These are phyloP conservation scores for Xylaria telfairii DNA, from an alignment of 495 filamentous ascomycete species.

Conservation along the genomic window DNA sequence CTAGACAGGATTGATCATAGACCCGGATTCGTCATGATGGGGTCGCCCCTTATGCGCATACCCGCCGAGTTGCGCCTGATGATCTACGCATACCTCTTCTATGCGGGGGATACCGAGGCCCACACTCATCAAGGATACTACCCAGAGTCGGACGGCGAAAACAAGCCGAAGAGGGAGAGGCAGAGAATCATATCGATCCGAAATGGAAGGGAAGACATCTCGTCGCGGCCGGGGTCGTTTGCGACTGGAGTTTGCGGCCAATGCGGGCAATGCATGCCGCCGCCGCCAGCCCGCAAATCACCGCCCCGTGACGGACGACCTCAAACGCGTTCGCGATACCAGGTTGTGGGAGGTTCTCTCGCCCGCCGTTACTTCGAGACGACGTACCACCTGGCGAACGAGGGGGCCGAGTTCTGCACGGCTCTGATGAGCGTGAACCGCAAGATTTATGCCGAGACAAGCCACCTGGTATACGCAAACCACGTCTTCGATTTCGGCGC, in stretches of 20 bases:
- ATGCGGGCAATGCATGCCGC: conserved; percentile 5
- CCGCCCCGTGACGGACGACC: conserved; percentile 13
- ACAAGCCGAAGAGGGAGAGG: neutral
- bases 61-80: conserved; percentile 63
- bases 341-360: conserved; percentile 39
- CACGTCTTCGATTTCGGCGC: conserved; percentile 59
- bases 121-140: neutral
- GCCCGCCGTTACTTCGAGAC: conserved; percentile 46
- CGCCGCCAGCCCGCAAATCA: neutral
- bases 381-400: conserved; percentile 50
- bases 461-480: conserved; percentile 55
- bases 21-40: conserved; percentile 22
- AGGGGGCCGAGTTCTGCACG: conserved; percentile 45
- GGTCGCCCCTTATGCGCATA: conserved; percentile 37
- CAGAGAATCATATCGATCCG: conserved; percentile 32
- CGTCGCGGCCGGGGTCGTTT: neutral
- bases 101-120: conserved; percentile 36
- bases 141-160: neutral
- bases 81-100: conserved; percentile 61
- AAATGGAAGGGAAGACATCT: conserved; percentile 14
- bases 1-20: neutral
- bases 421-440: conserved; percentile 53
- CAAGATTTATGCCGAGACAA: conserved; percentile 55
- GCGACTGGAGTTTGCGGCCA: neutral
- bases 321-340: conserved; percentile 38